Base-by-base conservation (phyloP, 148 eudicot species). In the Linanthus parryae region DNA sequence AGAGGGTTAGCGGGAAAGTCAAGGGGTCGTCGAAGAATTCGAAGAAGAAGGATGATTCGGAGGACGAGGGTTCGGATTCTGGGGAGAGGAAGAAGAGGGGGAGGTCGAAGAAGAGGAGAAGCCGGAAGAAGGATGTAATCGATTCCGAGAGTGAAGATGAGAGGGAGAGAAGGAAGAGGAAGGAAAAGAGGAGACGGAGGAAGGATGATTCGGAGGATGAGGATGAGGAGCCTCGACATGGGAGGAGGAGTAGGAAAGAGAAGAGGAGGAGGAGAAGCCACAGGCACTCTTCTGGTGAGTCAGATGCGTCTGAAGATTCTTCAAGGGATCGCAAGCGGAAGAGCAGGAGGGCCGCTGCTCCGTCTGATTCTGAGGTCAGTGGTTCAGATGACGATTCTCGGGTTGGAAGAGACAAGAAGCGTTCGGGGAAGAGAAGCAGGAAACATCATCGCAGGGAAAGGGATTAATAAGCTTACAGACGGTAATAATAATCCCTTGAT, bases 161-260 rank as follows among this genome's bases (percentile, higher is more conserved):
- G 48, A 64, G 39, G 44, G 29, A 54, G 37, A 70, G 67, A 47
- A 48, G 63, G 21, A 67, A 75, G 47, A 82, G 67, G 75, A 71
- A 62, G 56, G 71, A 42, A 35, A 76, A 59, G 57, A 60, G 53
- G 25, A 69, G 50, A 47, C 62, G 82, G 58, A n/a, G n/a, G n/a
- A n/a, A n/a, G n/a, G n/a, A n/a, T n/a, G 83, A 80, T 35, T 79
- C 91, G 8, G 77, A 87, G 1, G 84, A 87, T 56, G 91, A 78
- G 28, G 91, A 80, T 14, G 73, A 71, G 30, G 77, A 73, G 31
- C 68, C 58, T n/a, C 67, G 61, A 20, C 62, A 68, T 40, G 53
- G 73, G 62, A 72, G 52, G 69, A 76, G 86, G 66, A n/a, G n/a
- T n/a, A 75, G 82, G 60, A 82, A 78, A 75, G 77, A 71, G 74